Conservation (phyloP, 495 filamentous ascomycete genomes). For the Antarctomyces pellizariae region DNA sequence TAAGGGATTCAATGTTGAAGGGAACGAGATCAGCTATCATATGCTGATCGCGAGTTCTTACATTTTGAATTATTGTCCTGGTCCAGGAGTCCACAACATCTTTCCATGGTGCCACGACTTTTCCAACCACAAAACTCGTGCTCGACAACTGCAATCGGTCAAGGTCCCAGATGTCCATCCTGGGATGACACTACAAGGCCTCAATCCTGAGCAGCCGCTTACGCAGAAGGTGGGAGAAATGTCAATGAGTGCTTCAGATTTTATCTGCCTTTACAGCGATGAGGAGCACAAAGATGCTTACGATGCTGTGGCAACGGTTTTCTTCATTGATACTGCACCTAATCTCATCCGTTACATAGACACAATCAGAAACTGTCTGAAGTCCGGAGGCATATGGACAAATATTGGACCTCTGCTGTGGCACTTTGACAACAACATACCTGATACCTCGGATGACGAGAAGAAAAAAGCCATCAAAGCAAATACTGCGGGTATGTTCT, state of each 20-base stretch:
- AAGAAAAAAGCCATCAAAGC: constrained; percentile 1
- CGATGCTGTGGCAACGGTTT: constrained; percentile 70
- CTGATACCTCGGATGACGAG: constrained; percentile 11
- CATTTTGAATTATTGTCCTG: constrained; percentile 42
- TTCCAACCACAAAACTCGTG: constrained; percentile 48
- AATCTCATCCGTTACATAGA: constrained; percentile 79
- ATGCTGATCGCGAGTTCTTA: constrained; percentile 71
- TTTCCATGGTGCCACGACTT: constrained; percentile 65
- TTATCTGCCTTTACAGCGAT: constrained; percentile 48
- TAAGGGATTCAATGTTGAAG: constrained; percentile 55
- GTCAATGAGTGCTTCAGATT: constrained; percentile 73
- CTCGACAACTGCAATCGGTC: constrained; percentile 47
- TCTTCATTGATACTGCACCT: constrained; percentile 92
- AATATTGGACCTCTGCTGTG: constrained; percentile 82
- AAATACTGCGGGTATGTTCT: constrained; percentile 3
- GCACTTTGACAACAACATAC: constrained; percentile 49
- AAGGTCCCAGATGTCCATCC: constrained; percentile 61
- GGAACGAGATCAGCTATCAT: constrained; percentile 93
- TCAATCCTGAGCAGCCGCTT: constrained; percentile 7
- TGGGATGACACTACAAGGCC: constrained; percentile 10
- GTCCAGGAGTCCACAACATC: constrained; percentile 32
- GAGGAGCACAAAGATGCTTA: constrained; percentile 33
- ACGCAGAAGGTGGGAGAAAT: constrained; percentile 31
- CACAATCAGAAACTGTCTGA: constrained; percentile 54
- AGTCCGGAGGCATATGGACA: constrained; percentile 56